Conservation (phyloP, 2,329 filamentous ascomycete species). For the Didymellaceae sp. region DNA sequence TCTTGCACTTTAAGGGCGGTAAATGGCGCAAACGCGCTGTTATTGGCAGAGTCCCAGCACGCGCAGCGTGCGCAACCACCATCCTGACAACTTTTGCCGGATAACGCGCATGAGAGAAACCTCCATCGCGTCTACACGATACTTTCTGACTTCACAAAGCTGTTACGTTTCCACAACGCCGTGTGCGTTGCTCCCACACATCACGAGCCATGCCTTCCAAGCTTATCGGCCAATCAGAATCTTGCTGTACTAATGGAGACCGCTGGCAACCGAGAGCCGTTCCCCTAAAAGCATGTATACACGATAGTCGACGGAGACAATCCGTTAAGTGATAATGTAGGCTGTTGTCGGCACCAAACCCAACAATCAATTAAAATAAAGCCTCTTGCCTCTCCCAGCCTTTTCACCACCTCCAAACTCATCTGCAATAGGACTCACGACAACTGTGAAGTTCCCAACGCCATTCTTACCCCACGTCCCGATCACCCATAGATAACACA, state of each 20-base stretch:
- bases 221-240: conserved; percentile 28
- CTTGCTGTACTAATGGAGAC: conserved; percentile 27
- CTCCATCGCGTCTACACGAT: conserved; percentile 2
- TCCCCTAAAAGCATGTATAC: conserved; percentile 27
- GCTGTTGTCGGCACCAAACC: conserved; percentile 34
- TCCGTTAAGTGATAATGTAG: conserved; percentile 33
- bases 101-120: not conserved
- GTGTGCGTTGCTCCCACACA: conserved; percentile 8
- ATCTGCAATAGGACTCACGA: conserved; percentile 4
- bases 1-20: conserved; percentile 12
- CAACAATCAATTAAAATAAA: conserved; percentile 31
- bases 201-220: conserved; percentile 20
- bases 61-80: conserved; percentile 12
- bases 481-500: conserved; percentile 21
- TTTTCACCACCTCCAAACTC: conserved; percentile 6
- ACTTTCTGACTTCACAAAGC: not conserved
- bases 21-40: conserved; percentile 16
- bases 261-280: conserved; percentile 33
- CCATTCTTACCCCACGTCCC: conserved; percentile 25
- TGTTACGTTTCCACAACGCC: not conserved
- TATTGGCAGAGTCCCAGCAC: conserved; percentile 14
- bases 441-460: conserved; percentile 16
- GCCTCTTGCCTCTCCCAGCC: conserved; percentile 10
- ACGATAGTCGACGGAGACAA: conserved; percentile 17
- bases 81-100: conserved; percentile 16